Base-by-base conservation (phyloP, 805 yeast genomes). In the Zygoascus flipseniorum region DNA sequence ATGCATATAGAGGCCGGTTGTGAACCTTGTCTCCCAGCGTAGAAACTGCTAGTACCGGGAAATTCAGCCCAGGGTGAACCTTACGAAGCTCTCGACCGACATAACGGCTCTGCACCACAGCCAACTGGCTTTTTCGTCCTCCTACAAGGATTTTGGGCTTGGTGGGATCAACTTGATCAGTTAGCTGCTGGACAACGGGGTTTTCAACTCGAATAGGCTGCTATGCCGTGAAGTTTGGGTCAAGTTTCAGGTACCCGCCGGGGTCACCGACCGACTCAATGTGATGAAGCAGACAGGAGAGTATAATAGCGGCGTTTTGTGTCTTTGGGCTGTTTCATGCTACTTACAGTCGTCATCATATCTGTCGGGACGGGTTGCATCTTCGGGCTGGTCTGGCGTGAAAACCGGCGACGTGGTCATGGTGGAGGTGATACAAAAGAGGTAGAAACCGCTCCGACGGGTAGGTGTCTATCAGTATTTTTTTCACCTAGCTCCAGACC, bases 1-100 rank as follows among this genome's bases (percentile, higher is more conserved):
- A 93, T 3, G 96, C 80, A 69, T 92, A 93, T 49, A 93, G 74
- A 8, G 99, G 97, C 65, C 81, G 83, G 64, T 77, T 79, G 65
- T 82, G 93, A 31, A 86, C 83, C 65, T 87, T 85, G 72, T 93
- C 99, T 26, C 98, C 99, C 37, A 93, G 74, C 1, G 99, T 92
- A 51, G 84, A 78, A 41, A 88, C 76, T 2, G 96, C 90, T 11
- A 86, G 70, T 20, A 93, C 83, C 28, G 89, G 82, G 65, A 90
- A 85, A n/a, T 76, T 68, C 51, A 83, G 71, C 28, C 82, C 76
- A 11, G 93, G 89, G 65, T 81, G 85, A 19, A 73, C 72, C 28
- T 70, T 66, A 58, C 78, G 76, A 54, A 93, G 84, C 46, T 72
- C 60, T 14, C 70, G 76, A 56, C 82, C 84, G 41, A 92, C 89